Conservation (phyloP, 176 grass and related monocot species). For the maize (Zea mays) region Zm-B73-REFERENCE-NAM-5.0 NC_050096.1:299099501-299100000, state of each 20-base stretch:
- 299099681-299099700: background rate
- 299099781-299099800: background rate
- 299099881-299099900: background rate
- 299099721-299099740: background rate
- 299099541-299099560: too few relatives aligned
- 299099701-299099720: background rate
- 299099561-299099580: too few relatives aligned
- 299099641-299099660: background rate
- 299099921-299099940: too few relatives aligned
- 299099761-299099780: background rate
- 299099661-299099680: background rate
- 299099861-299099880: background rate
- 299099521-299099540: too few relatives aligned
- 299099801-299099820: slow-evolving; percentile 10
- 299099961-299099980: too few relatives aligned
- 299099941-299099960: too few relatives aligned
- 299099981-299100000: too few relatives aligned
- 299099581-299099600: background rate
- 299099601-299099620: background rate
- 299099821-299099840: background rate
- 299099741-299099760: background rate
- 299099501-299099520: too few relatives aligned
- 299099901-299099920: background rate
- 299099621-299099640: background rate
- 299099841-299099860: background rate